These are phyloP conservation scores for Dittrichia graveolens DNA, from an alignment of 129 eudicot species.

Conservation along the genomic window DNA sequence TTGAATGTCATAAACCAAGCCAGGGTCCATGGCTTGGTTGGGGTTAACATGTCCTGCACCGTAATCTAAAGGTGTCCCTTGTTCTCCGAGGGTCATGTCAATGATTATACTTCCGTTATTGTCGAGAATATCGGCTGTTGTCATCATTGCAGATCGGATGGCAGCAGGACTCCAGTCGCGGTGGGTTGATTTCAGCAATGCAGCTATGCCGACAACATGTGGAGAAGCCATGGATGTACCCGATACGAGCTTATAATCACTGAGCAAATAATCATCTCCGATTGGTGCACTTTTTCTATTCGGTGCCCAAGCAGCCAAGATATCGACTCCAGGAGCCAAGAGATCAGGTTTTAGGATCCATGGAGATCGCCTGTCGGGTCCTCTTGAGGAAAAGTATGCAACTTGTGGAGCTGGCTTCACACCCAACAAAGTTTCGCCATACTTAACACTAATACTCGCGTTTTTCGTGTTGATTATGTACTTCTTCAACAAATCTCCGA, in stretches of 20 bases:
- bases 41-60: slow-evolving; percentile 58
- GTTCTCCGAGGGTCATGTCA: slow-evolving; percentile 30
- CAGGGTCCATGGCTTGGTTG: slow-evolving; percentile 57
- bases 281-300: slow-evolving; percentile 37
- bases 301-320: slow-evolving; percentile 57
- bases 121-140: slow-evolving; percentile 41
- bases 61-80: slow-evolving; percentile 44
- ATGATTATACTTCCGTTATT: slow-evolving; percentile 34
- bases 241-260: slow-evolving; percentile 38
- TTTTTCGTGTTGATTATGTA: slow-evolving; percentile 35
- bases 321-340: slow-evolving; percentile 45
- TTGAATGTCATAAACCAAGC: slow-evolving; percentile 43
- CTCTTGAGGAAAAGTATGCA: slow-evolving; percentile 50
- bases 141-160: slow-evolving; percentile 60
- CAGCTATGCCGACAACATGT: slow-evolving; percentile 47
- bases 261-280: slow-evolving; percentile 37
- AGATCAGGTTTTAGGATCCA: slow-evolving; percentile 56
- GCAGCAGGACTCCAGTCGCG: slow-evolving; percentile 56
- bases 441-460: slow-evolving; percentile 45
- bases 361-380: slow-evolving; percentile 40
- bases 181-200: slow-evolving; percentile 45
- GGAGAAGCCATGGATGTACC: slow-evolving; percentile 59
- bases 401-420: slow-evolving; percentile 48
- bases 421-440: slow-evolving; percentile 37
- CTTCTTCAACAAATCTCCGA: slow-evolving; percentile 27